phyloP scores from a whole-genome alignment of 805 yeast species.

The Yamadazyma philogaea region DNA sequence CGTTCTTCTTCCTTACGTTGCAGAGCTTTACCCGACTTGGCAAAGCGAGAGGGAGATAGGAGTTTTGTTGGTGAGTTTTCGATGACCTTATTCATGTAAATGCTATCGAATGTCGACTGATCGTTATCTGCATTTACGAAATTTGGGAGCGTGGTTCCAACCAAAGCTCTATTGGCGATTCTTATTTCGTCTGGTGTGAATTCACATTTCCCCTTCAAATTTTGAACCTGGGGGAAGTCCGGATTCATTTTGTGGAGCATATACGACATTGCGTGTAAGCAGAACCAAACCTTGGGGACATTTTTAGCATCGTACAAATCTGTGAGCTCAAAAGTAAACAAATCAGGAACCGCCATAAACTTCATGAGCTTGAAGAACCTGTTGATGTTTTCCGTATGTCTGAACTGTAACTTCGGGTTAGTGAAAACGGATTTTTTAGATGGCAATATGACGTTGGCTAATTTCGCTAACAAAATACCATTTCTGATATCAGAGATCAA shows the following conservation, averaged over 20 bases:
- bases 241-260: conserved; percentile 56
- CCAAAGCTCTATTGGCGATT: conserved; percentile 64
- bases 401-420: conserved; percentile 62
- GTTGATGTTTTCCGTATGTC: conserved; percentile 91
- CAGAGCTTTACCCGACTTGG: neutral
- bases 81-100: conserved; percentile 22
- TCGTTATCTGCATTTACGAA: conserved; percentile 47
- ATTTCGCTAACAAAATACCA: conserved; percentile 81
- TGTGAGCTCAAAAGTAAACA: conserved; percentile 86
- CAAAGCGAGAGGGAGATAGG: neutral
- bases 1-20: conserved; percentile 1
- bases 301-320: conserved; percentile 91
- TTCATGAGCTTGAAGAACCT: conserved; percentile 70
- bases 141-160: conserved; percentile 72
- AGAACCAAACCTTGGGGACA: conserved; percentile 89
- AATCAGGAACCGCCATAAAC: conserved; percentile 73
- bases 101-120: conserved; percentile 17
- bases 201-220: conserved; percentile 57
- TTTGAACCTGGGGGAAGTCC: conserved; percentile 57
- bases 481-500: conserved; percentile 68
- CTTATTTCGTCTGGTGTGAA: conserved; percentile 69
- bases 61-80: conserved; percentile 17
- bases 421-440: conserved; percentile 54
- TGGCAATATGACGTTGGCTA: conserved; percentile 72
- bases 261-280: conserved; percentile 83